Evolutionary conservation across 192 early-diverging fungal species (phyloP).

Genomic region (Backusella parvicylindrica): DNA sequence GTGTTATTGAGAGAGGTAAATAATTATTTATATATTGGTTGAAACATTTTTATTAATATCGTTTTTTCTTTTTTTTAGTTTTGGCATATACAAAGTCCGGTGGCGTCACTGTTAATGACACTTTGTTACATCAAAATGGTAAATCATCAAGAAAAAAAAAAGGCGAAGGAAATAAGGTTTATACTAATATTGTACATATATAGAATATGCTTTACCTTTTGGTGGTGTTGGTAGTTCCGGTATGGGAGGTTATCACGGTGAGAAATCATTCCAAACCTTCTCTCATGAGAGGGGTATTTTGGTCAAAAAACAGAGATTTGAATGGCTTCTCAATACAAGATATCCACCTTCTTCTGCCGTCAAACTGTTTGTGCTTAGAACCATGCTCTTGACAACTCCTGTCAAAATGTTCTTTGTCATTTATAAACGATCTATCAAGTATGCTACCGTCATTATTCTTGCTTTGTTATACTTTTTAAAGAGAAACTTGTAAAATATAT

Average conservation of each 20-base stretch:
- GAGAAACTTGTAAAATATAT: background rate
- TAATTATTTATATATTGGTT: slow-evolving; percentile 36
- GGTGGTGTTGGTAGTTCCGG: slow-evolving; percentile 87
- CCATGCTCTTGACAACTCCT: background rate
- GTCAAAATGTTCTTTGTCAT: background rate
- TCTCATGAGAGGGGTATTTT: slow-evolving; percentile 70
- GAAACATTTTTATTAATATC: background rate
- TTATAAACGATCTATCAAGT: background rate
- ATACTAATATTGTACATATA: background rate
- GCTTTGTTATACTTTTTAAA: background rate
- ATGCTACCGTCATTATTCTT: background rate
- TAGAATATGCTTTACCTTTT: slow-evolving; percentile 63
- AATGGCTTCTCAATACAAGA: slow-evolving; percentile 14
- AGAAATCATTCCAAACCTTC: slow-evolving; percentile 73
- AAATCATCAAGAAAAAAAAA: slow-evolving; percentile 17
- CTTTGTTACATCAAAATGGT: slow-evolving; percentile 62
- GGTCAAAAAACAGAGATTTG: slow-evolving; percentile 37
- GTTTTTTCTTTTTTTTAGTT: slow-evolving; percentile 32
- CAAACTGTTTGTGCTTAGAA: slow-evolving; percentile 19
- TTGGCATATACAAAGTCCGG: slow-evolving; percentile 73
- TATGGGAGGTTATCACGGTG: slow-evolving; percentile 82
- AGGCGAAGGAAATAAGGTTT: background rate
- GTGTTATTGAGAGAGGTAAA: slow-evolving; percentile 13
- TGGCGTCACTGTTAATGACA: slow-evolving; percentile 75
- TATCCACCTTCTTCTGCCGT: slow-evolving; percentile 32